Conservation (phyloP, 176 grass and related monocot species). For the Cenchrus purpureus region DNA sequence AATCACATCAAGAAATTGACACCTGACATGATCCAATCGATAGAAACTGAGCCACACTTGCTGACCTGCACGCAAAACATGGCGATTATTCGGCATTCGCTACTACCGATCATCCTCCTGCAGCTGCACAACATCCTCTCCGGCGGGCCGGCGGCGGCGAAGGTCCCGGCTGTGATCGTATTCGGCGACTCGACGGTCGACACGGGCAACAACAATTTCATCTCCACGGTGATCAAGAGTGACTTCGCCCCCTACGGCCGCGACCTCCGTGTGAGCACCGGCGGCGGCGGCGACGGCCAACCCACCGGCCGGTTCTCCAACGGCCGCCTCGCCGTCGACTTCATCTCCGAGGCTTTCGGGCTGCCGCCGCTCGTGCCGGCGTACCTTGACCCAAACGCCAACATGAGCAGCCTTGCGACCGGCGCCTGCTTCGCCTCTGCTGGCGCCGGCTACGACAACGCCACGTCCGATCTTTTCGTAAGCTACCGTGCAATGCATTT, state of each 20-base stretch:
- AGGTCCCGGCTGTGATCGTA: conserved; percentile 70
- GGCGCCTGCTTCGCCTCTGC: conserved; percentile 88
- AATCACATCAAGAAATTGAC: conserved; percentile 27
- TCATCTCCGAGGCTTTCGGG: conserved; percentile 83
- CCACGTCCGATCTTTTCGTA: conserved; percentile 75
- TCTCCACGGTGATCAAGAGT: conserved; percentile 63
- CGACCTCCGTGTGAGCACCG: conserved; percentile 40
- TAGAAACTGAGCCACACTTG: neutral
- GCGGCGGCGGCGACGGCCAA: neutral
- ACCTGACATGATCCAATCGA: neutral
- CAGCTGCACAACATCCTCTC: conserved; percentile 25
- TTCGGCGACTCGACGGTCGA: conserved; percentile 96
- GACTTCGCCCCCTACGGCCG: conserved; percentile 87
- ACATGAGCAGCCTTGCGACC: conserved; percentile 52
- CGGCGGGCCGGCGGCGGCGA: conserved; percentile 6
- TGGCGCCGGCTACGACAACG: conserved; percentile 76
- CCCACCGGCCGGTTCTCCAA: conserved; percentile 80
- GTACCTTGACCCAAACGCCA: conserved; percentile 63
- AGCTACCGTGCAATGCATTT: neutral
- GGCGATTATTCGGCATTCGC: neutral
- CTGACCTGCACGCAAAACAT: conserved; percentile 2
- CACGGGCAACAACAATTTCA: conserved; percentile 86
- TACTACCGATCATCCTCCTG: conserved; percentile 2
- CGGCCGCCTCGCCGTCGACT: conserved; percentile 71
- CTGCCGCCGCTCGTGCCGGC: conserved; percentile 65